A percentile compares a stretch with the other conserved stretches of the same genome.
Conservation (phyloP, 306 rosid species). For the Vigna trinervia region DNA sequence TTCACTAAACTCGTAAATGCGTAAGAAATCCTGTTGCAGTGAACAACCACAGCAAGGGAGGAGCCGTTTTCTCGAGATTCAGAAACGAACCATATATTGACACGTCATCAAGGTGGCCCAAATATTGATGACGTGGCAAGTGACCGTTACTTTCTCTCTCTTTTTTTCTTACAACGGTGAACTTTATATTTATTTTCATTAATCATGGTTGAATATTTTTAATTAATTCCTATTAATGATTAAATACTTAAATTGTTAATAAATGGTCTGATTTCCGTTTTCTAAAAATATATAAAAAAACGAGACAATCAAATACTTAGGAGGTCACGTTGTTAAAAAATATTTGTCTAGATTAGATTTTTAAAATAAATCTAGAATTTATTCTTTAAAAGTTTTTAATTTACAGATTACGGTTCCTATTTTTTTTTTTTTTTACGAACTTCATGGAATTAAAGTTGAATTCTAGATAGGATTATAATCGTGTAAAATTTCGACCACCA, state of each 20-base stretch:
- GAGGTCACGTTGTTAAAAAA: no score
- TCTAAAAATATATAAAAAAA: not conserved
- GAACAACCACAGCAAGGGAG: not conserved
- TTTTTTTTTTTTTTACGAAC: no score
- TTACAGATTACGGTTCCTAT: no score
- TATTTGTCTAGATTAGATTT: no score
- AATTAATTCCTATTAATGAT: not conserved
- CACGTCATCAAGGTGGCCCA: conserved; percentile 28
- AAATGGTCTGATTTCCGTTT: not conserved
- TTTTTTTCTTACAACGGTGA: not conserved
- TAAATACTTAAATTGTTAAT: not conserved
- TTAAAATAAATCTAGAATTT: no score
- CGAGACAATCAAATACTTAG: not conserved
- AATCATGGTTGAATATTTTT: not conserved
- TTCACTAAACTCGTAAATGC: not conserved
- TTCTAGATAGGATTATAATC: no score
- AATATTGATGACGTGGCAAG: conserved; percentile 35
- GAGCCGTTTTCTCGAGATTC: conserved; percentile 52
- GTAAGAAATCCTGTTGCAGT: not conserved
- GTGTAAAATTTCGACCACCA: no score
- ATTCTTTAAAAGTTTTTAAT: no score
- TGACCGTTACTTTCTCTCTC: not conserved
- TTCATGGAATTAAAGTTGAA: no score
- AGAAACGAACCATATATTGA: not conserved
- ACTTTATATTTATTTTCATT: not conserved